Evolutionary conservation across 2,329 filamentous ascomycete species (phyloP), one percentile per base, ranked within the genome.

Genomic region (Graphilbum ipis-grandicollis): DNA sequence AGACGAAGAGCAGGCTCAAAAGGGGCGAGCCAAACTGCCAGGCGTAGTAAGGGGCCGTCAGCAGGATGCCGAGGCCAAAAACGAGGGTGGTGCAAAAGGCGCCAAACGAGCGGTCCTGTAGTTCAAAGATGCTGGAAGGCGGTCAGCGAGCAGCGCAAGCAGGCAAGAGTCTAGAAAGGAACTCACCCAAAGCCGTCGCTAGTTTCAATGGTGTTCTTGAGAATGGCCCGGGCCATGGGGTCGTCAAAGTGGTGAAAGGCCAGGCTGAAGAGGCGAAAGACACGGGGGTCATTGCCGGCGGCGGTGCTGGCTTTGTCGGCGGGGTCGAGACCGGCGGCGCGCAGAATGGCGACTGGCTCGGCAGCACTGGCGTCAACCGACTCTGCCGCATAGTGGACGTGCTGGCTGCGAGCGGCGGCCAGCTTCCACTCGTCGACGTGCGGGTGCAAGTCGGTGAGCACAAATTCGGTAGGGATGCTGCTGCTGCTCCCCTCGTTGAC

Each of bases 191-290:
- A 76, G 0, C 70, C 78, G 42, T 79, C 66, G 36, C 70, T 67
- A 0, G 69, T 79, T 46, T 70, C 61, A 28, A 82, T 53, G 0
- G 75, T 77, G 50, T 79, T 73, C 36, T 60, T 60, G 23, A 86
- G 51, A 22, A 83, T 76, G 9, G 62, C 60, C 19, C 52, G 56
- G 1, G 75, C 79, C 15, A 74, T 54, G 4, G 56, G 55, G 47
- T 84, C 75, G 42, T 74, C 66, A 46, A 85, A 85, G 56, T 85
- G 79, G 53, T 85, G 80, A 48, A 86, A 86, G 1, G 77, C 70
- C 2, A 83, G 60, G 50, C 77, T 80, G 53, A 80, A 85, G 35
- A 84, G 56, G 5, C 79, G 63, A 50, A 83, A 78, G 18, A 80
- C 25, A 34, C 39, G 29, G 25, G 26, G 23, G 12, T 25, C 23